Evolutionary conservation across 768 basidiomycete species (phyloP).

Genomic region (Trametes maxima): DNA sequence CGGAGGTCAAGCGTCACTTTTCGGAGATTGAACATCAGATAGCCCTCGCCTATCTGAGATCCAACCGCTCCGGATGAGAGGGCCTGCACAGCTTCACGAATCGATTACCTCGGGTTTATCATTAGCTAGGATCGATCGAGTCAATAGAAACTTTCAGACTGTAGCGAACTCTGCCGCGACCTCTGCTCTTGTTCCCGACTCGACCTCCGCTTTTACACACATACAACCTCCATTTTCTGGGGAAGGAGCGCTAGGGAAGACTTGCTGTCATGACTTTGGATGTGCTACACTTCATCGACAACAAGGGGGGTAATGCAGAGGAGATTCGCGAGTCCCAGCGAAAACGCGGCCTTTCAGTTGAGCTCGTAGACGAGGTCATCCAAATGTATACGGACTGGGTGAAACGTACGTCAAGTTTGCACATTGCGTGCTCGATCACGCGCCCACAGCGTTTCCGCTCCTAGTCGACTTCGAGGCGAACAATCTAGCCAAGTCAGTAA

Average conservation of each 20-base stretch:
- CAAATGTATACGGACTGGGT: conserved; percentile 93
- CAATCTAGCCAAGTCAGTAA: conserved; percentile 76
- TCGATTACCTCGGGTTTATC: conserved; percentile 7
- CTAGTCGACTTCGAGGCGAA: conserved; percentile 91
- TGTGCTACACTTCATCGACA: conserved; percentile 77
- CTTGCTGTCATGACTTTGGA: conserved; percentile 72
- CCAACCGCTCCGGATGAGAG: conserved; percentile 3
- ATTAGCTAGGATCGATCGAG: conserved; percentile 5
- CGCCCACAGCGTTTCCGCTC: not conserved
- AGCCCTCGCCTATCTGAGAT: conserved; percentile 3
- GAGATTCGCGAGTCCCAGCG: conserved; percentile 90
- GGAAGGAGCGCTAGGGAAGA: too few relatives aligned
- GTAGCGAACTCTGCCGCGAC: not conserved
- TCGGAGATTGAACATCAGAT: conserved; percentile 2
- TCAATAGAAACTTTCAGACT: not conserved
- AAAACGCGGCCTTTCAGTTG: conserved; percentile 86
- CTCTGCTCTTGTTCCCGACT: not conserved
- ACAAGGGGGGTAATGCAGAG: conserved; percentile 90
- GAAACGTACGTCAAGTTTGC: conserved; percentile 64
- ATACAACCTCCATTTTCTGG: not conserved
- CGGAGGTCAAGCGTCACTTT: not conserved
- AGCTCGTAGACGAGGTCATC: conserved; percentile 93
- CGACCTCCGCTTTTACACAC: not conserved
- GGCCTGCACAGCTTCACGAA: conserved; percentile 1
- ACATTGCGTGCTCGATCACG: not conserved